Base-by-base conservation (phyloP, 164 flowering plant species). In the Macadamia integrifolia region DNA sequence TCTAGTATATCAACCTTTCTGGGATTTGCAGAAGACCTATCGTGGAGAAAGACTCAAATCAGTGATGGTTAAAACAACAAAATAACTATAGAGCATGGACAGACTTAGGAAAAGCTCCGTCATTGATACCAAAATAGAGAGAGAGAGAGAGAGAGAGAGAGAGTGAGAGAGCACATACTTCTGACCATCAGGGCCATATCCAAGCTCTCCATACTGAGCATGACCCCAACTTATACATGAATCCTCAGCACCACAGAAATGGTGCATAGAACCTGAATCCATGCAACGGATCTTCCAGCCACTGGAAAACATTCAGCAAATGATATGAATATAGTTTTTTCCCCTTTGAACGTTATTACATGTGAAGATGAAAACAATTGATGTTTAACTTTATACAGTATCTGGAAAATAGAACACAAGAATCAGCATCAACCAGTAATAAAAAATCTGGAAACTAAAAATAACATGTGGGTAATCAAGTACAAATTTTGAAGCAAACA, bases 211-310 rank as follows among this genome's bases (percentile, higher is more conserved):
- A 80, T 85, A 65, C 68, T 86, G 89, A 58, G 96, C 87, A 70
- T 77, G 85, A 14, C 99, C 99, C 99, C 99, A 95, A 76, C 99
- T 95, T 70, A 92, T 95, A 81, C 98, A 95, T 0, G 99, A 95
- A 35, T 68, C 62, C 79, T 92, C 98, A 58, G 99, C 97, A 75
- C 98, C 98, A 73, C 86, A 88, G 79, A 92, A 87, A 71, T 89
- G 88, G 75, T 89, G 95, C 89, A 82, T 82, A 42, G 58, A 65
- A 42, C 99, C 97, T 32, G 98, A 95, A 80, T 88, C 94, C 98
- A 95, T 95, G 84, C 99, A 95, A 23, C 97, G 93, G 50, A 95
- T 56, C 71, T 91, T 79, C 99, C 99, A 95, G 18, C 99, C 99
- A 75, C 99, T 95, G 80, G 53, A 58, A 32, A 58, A 66, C 7